Evolutionary conservation across 169 alveolate genomes (phyloP).

Genomic region (Cryptosporidium sp.): DNA sequence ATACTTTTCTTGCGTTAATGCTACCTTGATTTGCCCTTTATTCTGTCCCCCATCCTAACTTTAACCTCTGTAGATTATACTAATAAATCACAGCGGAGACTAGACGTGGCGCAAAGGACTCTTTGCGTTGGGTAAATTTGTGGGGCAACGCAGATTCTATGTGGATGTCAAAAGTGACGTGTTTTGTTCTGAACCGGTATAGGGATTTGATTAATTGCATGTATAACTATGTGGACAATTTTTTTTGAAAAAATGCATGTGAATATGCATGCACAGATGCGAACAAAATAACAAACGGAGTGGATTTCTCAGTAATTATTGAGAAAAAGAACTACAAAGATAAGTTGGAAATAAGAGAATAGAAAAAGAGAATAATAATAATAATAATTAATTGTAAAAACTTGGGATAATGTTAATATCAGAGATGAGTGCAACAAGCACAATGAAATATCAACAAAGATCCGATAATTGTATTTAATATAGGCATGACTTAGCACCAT

Average conservation of each 20-base stretch:
- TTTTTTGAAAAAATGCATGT: background rate
- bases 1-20: too few relatives aligned
- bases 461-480: slow-evolving; percentile 27
- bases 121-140: too few relatives aligned
- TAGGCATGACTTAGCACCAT: slow-evolving; percentile 75
- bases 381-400: slow-evolving; percentile 14
- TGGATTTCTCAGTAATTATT: too few relatives aligned
- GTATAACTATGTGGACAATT: background rate
- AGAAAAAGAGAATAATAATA: background rate
- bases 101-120: background rate
- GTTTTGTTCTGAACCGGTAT: background rate
- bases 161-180: slow-evolving; percentile 7
- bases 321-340: too few relatives aligned
- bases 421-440: background rate
- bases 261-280: background rate
- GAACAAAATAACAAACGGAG: too few relatives aligned
- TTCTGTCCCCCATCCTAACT: background rate
- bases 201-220: background rate
- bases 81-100: background rate
- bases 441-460: slow-evolving; percentile 11
- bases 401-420: slow-evolving; percentile 17
- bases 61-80: background rate
- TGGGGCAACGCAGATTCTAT: background rate
- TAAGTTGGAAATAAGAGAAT: too few relatives aligned
- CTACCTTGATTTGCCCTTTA: background rate